Evolutionary conservation across 306 rosid species (phyloP).

Genomic region (Comarum palustre): DNA sequence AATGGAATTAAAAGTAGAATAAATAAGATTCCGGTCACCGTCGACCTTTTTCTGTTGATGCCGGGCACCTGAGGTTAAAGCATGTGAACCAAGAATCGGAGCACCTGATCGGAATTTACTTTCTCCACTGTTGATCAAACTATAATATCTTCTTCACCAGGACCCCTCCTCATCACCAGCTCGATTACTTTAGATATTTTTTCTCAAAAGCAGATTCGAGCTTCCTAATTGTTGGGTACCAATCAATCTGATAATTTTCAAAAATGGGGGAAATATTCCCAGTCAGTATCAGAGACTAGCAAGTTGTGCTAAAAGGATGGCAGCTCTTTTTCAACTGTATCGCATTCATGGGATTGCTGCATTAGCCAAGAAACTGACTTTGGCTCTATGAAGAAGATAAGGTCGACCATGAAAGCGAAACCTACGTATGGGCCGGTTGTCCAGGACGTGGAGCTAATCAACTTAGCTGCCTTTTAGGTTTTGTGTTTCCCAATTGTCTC

Average conservation of each 20-base stretch:
- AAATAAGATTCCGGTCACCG: not conserved
- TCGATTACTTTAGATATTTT: not conserved
- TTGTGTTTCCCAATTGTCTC: not conserved
- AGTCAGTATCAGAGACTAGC: not conserved
- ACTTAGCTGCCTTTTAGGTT: not conserved
- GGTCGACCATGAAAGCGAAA: slow-evolving; percentile 24
- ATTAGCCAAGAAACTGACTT: not conserved
- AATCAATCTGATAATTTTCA: not conserved
- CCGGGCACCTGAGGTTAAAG: slow-evolving; percentile 18
- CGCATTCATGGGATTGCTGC: slow-evolving; percentile 1
- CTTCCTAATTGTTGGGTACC: not conserved
- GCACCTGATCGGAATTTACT: not conserved
- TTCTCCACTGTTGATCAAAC: not conserved
- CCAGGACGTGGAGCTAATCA: not conserved
- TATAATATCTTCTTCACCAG: not conserved
- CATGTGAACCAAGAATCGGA: not conserved
- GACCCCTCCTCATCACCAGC: not conserved
- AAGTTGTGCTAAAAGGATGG: not conserved
- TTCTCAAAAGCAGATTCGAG: not conserved
- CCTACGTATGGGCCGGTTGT: not conserved
- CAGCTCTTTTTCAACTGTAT: not conserved
- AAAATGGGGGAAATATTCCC: not conserved
- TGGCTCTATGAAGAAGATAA: slow-evolving; percentile 4
- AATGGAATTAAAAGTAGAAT: not conserved
- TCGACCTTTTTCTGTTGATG: not conserved